Evolutionary conservation across 2,329 filamentous ascomycete genomes (phyloP).

Genomic region (Xylariaceae sp.): DNA sequence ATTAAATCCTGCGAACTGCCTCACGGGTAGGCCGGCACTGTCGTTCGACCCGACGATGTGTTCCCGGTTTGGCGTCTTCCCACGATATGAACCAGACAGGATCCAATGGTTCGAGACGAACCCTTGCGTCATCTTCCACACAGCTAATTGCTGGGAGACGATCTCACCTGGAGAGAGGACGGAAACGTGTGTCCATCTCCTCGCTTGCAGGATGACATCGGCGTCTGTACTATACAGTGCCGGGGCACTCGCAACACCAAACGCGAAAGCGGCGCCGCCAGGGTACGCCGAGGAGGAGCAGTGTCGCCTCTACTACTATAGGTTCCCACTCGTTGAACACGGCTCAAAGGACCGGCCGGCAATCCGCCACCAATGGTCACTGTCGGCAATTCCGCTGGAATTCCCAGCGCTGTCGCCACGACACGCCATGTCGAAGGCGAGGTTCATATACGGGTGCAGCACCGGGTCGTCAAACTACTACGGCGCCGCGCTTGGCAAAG

Average conservation of each 20-base stretch:
- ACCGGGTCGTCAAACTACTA: slow-evolving; percentile 50
- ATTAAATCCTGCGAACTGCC: slow-evolving; percentile 57
- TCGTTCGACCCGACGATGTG: slow-evolving; percentile 51
- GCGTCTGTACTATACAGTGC: slow-evolving; percentile 59
- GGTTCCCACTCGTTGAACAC: slow-evolving; percentile 43
- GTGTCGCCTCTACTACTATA: slow-evolving; percentile 65
- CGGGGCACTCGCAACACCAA: slow-evolving; percentile 55
- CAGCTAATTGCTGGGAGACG: slow-evolving; percentile 65
- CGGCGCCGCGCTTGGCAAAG: slow-evolving; percentile 55
- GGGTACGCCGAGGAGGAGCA: slow-evolving; percentile 54
- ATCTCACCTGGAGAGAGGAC: slow-evolving; percentile 18
- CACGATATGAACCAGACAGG: slow-evolving; percentile 49
- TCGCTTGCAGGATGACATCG: slow-evolving; percentile 62
- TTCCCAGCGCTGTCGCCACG: slow-evolving; percentile 56
- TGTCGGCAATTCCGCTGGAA: slow-evolving; percentile 61
- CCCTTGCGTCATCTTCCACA: slow-evolving; percentile 66
- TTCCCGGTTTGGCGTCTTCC: slow-evolving; percentile 64
- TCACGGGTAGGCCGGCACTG: slow-evolving; percentile 51
- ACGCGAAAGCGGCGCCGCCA: slow-evolving; percentile 31
- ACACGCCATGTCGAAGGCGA: slow-evolving; percentile 50
- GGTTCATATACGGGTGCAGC: slow-evolving; percentile 64
- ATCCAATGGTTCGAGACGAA: slow-evolving; percentile 64
- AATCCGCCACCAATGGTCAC: slow-evolving; percentile 58
- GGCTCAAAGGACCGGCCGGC: slow-evolving; percentile 20
- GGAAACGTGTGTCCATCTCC: slow-evolving; percentile 50